Base-by-base conservation (phyloP, 495 filamentous ascomycete genomes). In the Penicillium bialowiezense region DNA sequence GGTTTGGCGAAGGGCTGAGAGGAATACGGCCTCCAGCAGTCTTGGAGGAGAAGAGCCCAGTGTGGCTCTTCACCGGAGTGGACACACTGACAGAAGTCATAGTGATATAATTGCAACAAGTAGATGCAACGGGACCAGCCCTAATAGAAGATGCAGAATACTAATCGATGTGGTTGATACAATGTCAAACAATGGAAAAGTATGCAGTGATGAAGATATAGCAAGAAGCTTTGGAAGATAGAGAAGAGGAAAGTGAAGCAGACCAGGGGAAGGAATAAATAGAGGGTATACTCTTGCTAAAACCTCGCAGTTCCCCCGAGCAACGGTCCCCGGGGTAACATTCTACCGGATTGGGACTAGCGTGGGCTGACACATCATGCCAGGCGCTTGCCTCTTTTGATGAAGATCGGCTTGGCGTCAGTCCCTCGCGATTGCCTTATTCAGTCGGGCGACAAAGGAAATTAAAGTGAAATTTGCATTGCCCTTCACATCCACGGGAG, bases 1-100 rank as follows among this genome's bases (percentile, higher is more conserved):
- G 76, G 42, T 86, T 83, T 34, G 93, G 95, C 3, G 93, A 97
- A 10, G 93, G 95, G 1, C 93, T 96, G 58, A 97, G 72, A 52
- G 92, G 91, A 80, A 95, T 90, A 41, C 95, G 89, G 61, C 91
- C 90, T 65, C 91, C 92, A 59, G 90, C 93, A 60, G 90, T 92
- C 67, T 89, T 90, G 55, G 87, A 82, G 49, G 89, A 92, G 76
- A 98, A 97, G 60, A 96, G 79, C 44, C 89, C 89, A 70, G 87
- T 82, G 69, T 96, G 92, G 78, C 86, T 91, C 80, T 95, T 96
- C 65, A 92, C 76, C 33, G 93, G 93, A 48, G 93, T 98, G 46
- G 88, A 87, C 65, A 97, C 86, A 60, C 87, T 79, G 70, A 84
- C 80, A 63, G 89, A 88, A 67, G 93, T 90, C 93, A 97, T 98